Percentiles rank a stretch among this genome's conserved stretches.
phyloP scores from a whole-genome alignment of 2,329 filamentous ascomycete species.

The Elsinoe arachidis region DNA sequence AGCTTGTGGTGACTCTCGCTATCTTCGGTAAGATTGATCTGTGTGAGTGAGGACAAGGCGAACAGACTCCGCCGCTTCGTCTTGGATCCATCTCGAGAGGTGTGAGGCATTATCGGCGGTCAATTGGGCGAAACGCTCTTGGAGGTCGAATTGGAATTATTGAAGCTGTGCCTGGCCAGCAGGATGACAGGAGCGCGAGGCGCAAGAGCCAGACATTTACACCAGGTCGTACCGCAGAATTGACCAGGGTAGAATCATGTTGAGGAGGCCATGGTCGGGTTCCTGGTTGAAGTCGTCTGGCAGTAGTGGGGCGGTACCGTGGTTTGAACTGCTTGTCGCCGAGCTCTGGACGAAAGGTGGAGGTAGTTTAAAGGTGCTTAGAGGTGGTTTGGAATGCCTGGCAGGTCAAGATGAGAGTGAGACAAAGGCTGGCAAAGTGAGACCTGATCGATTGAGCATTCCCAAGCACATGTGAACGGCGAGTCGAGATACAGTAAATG shows the following conservation, averaged over 20 bases:
- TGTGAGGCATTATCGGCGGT: slow-evolving; percentile 15
- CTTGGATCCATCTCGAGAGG: slow-evolving; percentile 17
- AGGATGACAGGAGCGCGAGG: slow-evolving; percentile 3
- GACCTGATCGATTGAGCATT: slow-evolving; percentile 7
- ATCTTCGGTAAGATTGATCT: slow-evolving; percentile 19
- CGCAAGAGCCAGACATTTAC: slow-evolving; percentile 9
- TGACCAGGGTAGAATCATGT: slow-evolving; percentile 1
- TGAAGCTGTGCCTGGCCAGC: slow-evolving; percentile 5
- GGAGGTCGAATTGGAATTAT: background rate
- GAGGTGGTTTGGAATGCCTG: background rate
- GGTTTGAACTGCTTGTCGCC: background rate
- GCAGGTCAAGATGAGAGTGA: background rate
- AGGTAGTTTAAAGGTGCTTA: background rate
- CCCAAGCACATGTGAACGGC: slow-evolving; percentile 5
- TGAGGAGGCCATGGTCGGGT: background rate
- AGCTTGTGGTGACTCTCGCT: slow-evolving; percentile 19
- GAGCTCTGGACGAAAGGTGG: background rate
- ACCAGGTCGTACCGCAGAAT: slow-evolving; percentile 1
- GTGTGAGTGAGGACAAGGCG: slow-evolving; percentile 25
- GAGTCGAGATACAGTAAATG: background rate
- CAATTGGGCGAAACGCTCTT: background rate
- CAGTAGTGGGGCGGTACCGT: slow-evolving; percentile 8
- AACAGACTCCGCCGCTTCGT: slow-evolving; percentile 27
- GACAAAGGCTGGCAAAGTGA: slow-evolving; percentile 9
- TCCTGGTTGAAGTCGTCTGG: slow-evolving; percentile 6